phyloP scores from a whole-genome alignment of 2,329 filamentous ascomycete species.

The Beauveria sp. region DNA sequence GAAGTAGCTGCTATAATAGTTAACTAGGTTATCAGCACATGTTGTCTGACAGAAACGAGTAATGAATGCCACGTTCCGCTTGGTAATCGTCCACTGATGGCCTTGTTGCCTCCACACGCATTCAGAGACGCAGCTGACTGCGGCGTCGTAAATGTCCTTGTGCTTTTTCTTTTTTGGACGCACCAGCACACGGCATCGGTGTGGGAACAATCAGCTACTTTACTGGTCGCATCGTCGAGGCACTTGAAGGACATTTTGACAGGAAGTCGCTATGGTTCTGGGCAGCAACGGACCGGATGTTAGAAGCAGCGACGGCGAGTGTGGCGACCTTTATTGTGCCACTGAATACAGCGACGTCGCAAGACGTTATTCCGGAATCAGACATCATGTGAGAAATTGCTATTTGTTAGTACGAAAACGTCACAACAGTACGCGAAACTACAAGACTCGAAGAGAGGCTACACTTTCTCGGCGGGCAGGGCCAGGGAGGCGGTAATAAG shows the following conservation, averaged over 20 bases:
- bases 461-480: neutral
- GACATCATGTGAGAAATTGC: too few relatives aligned
- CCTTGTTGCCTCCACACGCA: constrained; percentile 19
- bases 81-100: constrained; percentile 19
- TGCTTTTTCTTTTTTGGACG: constrained; percentile 20
- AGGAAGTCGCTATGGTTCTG: constrained; percentile 17
- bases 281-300: constrained; percentile 16
- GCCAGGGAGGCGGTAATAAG: neutral
- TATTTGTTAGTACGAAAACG: neutral
- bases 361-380: too few relatives aligned
- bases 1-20: constrained; percentile 12
- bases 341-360: neutral
- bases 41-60: neutral
- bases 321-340: constrained; percentile 17
- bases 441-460: neutral
- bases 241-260: constrained; percentile 24
- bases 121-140: constrained; percentile 20
- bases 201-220: constrained; percentile 18
- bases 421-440: neutral
- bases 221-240: constrained; percentile 18
- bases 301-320: constrained; percentile 15
- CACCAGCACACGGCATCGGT: constrained; percentile 22
- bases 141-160: constrained; percentile 20
- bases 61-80: neutral
- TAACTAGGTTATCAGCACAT: too few relatives aligned